Evolutionary conservation across 176 grass and related monocot species (phyloP).

Genomic region (Oryza rufipogon): DNA sequence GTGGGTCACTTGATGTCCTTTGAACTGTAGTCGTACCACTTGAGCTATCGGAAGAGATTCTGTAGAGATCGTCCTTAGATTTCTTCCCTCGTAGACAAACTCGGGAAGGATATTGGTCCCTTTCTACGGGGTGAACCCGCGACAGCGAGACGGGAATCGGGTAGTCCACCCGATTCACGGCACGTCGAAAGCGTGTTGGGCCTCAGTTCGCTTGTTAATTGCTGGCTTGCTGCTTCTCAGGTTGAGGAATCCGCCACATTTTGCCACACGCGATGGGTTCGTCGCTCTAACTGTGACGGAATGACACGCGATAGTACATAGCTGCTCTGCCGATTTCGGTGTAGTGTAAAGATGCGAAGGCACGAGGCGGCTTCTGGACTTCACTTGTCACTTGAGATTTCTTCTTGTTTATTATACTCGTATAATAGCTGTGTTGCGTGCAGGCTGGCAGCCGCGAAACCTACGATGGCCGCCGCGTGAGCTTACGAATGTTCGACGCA

Average conservation of each 20-base stretch:
- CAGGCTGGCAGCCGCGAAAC: not conserved
- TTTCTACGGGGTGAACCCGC: not conserved
- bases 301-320: no score
- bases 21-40: not conserved
- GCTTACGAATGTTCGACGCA: slow-evolving; percentile 42
- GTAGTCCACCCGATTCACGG: slow-evolving; percentile 30
- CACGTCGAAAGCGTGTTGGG: slow-evolving; percentile 47
- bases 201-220: not conserved
- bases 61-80: not conserved
- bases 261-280: no score
- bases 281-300: no score
- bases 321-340: not conserved
- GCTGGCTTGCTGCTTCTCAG: not conserved
- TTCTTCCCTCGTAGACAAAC: not conserved
- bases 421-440: not conserved
- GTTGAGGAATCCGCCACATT: not conserved
- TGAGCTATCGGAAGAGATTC: not conserved
- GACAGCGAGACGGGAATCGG: not conserved
- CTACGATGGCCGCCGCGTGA: not conserved
- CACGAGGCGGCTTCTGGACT: not conserved
- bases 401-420: not conserved
- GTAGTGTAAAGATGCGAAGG: not conserved
- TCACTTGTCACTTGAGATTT: not conserved
- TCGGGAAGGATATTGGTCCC: slow-evolving; percentile 3
- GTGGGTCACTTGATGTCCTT: not conserved